phyloP scores from a whole-genome alignment of 192 early-diverging fungal species.

The Gaertneriomyces semiglobifer region DNA sequence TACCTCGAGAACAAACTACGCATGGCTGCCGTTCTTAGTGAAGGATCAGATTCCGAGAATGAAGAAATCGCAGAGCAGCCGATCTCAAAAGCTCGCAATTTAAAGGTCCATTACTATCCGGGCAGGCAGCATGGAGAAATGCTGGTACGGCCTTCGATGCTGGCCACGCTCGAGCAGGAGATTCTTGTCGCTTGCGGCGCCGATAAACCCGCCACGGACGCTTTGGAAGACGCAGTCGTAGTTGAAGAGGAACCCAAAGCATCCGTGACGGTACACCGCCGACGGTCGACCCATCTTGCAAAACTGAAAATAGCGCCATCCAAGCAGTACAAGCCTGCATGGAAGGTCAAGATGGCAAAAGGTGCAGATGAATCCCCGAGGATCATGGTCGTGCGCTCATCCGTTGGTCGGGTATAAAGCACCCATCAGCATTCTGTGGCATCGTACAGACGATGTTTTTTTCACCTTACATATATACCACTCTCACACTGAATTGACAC shows the following conservation, averaged over 20 bases:
- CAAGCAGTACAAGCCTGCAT: not conserved
- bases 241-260: no score
- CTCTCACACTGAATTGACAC: no score
- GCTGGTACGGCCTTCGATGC: not conserved
- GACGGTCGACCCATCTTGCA: no score
- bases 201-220: not conserved
- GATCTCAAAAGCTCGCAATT: not conserved
- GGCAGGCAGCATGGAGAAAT: conserved; percentile 3
- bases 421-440: no score
- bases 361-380: not conserved
- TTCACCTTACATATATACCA: no score
- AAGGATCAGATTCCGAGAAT: no score
- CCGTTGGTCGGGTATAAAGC: no score
- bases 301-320: not conserved
- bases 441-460: no score
- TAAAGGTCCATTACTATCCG: not conserved
- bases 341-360: not conserved
- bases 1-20: conserved; percentile 6
- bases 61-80: no score
- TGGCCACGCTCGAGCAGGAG: not conserved
- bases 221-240: no score
- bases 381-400: not conserved
- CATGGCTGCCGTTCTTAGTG: no score
- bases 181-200: not conserved
- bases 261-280: no score